Evolutionary conservation across 169 alveolate species (phyloP).

Genomic region (Plasmodium fragile): DNA sequence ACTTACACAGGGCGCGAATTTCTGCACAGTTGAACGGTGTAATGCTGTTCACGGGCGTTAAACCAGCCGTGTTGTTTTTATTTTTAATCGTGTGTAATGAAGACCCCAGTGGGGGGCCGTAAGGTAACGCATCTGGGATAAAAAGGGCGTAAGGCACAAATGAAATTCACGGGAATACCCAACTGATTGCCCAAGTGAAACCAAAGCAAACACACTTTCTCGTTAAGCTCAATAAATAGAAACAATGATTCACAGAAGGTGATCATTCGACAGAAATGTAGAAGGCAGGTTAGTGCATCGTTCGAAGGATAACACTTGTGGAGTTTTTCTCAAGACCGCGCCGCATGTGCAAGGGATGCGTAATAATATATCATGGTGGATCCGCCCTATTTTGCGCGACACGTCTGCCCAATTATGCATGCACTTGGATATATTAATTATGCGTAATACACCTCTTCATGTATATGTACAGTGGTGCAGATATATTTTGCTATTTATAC

Average conservation of each 20-base stretch:
- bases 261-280: background rate
- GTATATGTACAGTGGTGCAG: background rate
- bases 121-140: background rate
- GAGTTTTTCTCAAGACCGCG: background rate
- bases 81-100: background rate
- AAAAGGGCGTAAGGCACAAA: background rate
- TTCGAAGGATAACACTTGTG: background rate
- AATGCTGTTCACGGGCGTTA: background rate
- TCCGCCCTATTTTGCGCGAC: background rate
- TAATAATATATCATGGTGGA: background rate
- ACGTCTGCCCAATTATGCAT: background rate
- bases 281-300: background rate
- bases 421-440: background rate
- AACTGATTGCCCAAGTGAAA: background rate
- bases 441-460: background rate
- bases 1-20: background rate
- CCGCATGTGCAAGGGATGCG: background rate
- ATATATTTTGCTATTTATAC: background rate
- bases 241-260: background rate
- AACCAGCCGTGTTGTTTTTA: background rate
- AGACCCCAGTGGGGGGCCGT: background rate
- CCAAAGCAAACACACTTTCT: background rate
- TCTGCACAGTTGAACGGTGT: background rate
- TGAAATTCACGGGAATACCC: background rate
- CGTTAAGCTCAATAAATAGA: background rate